Evolutionary conservation across 345 rosid species (phyloP), one percentile per base, ranked within the genome.

Genomic region (Salix arbutifolia): DNA sequence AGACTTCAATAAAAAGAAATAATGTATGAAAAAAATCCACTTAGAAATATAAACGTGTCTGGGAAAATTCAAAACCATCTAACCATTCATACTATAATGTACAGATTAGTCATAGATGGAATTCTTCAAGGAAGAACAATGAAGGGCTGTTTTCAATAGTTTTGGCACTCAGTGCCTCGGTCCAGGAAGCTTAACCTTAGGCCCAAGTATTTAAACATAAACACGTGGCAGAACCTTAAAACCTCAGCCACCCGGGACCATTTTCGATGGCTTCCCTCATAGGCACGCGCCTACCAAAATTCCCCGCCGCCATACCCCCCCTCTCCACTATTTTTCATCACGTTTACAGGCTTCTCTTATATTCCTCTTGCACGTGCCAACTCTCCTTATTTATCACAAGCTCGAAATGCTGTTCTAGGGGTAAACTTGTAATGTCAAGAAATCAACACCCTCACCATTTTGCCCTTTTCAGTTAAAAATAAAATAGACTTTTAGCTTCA

Each of bases 251-350:
- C 23, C 16, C 23, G 60, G 88, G 90, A 87, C 90, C 88, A 82
- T 75, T 5, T 35, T 62, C 1, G 82, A 30, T 66, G 78, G 85
- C 83, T 83, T 84, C 86, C 69, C 70, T 5, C 38, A 1, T 70
- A 17, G 81, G 84, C 87, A 82, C 81, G 88, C 87, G 81, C 86
- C 75, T 76, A 74, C 76, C 78, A 80, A 82, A 82, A 87, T 80
- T 85, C 87, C 81, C 86, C 80, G 88, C 92, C 88, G 92, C 85
- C 89, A 66, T 52, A 50, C 62, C 21, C 13, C 74, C 14, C 73
- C 52, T 42, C 40, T 38, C 9, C 71, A 4, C 71, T 69, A 8
- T 25, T 58, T 26, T 79, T 48, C 26, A 23, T 60, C 88, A 81
- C 87, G 88, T 88, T 71, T 69, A 26, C 3, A 37, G 50, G 37